Percentiles rank a stretch among this genome's conserved stretches.
Evolutionary conservation across 176 grass and related monocot genomes (phyloP).

Genomic region (Tillandsia leiboldiana): DNA sequence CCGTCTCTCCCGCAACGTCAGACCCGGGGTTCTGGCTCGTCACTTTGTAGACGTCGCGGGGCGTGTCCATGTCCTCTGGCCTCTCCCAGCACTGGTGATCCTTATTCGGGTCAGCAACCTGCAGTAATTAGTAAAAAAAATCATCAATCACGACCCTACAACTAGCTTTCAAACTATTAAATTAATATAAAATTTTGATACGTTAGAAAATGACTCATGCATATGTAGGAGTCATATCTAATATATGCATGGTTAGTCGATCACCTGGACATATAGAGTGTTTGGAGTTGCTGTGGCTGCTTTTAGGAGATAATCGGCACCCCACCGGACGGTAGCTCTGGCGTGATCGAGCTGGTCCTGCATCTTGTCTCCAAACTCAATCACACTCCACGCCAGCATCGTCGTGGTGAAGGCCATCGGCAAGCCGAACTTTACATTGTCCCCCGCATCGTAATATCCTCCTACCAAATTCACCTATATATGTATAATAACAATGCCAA

Average conservation of each 20-base stretch:
- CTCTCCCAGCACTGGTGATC: slow-evolving; percentile 69
- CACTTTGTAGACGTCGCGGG: slow-evolving; percentile 44
- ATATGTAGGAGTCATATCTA: not conserved
- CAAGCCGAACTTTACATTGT: slow-evolving; percentile 78
- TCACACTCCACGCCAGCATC: slow-evolving; percentile 58
- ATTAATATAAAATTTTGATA: too few relatives aligned
- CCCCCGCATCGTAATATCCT: slow-evolving; percentile 74
- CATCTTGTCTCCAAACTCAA: slow-evolving; percentile 80
- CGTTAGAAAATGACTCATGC: not conserved
- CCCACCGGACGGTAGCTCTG: slow-evolving; percentile 45
- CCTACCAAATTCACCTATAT: slow-evolving; percentile 52
- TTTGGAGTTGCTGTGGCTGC: slow-evolving; percentile 44
- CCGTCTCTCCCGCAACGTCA: slow-evolving; percentile 74
- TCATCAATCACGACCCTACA: too few relatives aligned
- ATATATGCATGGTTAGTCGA: not conserved
- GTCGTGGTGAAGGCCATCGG: slow-evolving; percentile 82
- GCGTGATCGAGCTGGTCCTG: slow-evolving; percentile 30
- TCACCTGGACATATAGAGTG: slow-evolving; percentile 71
- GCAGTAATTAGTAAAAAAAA: not conserved
- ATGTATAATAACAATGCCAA: too few relatives aligned
- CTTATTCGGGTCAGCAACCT: slow-evolving; percentile 58
- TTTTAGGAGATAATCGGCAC: slow-evolving; percentile 71
- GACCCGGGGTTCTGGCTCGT: slow-evolving; percentile 46
- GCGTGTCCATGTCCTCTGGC: slow-evolving; percentile 69
- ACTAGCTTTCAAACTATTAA: not conserved